phyloP scores from a whole-genome alignment of 2,329 filamentous ascomycete genomes.

The Aspergillus sp. region DNA sequence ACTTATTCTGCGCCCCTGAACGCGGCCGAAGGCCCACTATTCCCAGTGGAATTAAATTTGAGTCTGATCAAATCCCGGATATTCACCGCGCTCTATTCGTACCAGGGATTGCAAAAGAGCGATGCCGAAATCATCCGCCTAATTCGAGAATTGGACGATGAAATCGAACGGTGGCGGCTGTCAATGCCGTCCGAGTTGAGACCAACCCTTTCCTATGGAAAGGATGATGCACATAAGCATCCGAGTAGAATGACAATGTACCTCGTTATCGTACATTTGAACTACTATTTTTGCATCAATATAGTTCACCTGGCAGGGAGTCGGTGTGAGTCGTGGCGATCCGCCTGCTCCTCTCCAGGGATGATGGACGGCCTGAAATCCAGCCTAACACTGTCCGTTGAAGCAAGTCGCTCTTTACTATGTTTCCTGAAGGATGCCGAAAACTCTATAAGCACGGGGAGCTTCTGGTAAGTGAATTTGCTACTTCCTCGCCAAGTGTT shows the following conservation, averaged over 20 bases:
- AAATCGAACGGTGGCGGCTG: not conserved
- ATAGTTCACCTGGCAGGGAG: not conserved
- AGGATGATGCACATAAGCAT: not conserved
- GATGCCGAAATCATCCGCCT: not conserved
- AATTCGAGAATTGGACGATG: constrained; percentile 1
- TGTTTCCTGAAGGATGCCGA: not conserved
- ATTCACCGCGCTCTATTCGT: not conserved
- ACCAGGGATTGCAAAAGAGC: not conserved
- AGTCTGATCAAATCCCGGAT: not conserved
- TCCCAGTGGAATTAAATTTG: not conserved
- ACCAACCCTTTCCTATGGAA: not conserved
- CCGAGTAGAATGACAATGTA: not conserved
- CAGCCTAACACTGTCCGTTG: not conserved
- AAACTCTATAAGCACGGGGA: not conserved
- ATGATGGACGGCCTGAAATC: not conserved
- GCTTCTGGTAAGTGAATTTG: not conserved
- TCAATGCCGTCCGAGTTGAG: not conserved
- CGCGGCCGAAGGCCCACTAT: not conserved
- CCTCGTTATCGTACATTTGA: not conserved
- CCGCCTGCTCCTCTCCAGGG: not conserved
- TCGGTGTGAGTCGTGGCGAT: not conserved
- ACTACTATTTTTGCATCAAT: not conserved
- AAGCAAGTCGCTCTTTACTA: constrained; percentile 1
- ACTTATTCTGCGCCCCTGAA: not conserved
- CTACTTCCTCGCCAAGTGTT: not conserved